Conservation (phyloP, 805 yeast genomes). For the Brettanomyces anomalus region DNA sequence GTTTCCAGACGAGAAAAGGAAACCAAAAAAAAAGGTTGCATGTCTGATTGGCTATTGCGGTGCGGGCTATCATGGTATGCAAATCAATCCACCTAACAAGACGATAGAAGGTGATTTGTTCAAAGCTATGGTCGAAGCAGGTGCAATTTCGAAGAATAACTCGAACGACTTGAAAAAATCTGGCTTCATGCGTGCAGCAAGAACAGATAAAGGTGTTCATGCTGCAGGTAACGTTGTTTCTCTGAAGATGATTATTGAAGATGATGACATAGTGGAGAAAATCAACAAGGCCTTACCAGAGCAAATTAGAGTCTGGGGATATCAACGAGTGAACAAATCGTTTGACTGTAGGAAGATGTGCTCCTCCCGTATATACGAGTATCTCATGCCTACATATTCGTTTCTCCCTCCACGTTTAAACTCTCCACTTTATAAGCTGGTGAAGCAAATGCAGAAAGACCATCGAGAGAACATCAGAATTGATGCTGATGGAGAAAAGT, state of each 20-base stretch:
- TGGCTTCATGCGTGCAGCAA: constrained; percentile 80
- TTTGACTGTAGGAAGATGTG: constrained; percentile 96
- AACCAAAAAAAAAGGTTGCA: constrained; percentile 86
- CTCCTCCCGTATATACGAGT: constrained; percentile 92
- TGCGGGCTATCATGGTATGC: constrained; percentile 96
- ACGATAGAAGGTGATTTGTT: constrained; percentile 90
- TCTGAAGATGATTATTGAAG: constrained; percentile 76
- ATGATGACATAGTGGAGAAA: constrained; percentile 59
- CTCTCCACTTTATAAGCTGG: constrained; percentile 52
- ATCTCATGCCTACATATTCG: constrained; percentile 84
- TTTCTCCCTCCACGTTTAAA: constrained; percentile 85
- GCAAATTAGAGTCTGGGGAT: constrained; percentile 89
- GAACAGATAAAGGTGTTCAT: constrained; percentile 94
- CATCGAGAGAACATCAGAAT: constrained; percentile 51
- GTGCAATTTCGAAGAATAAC: constrained; percentile 81
- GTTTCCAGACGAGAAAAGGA: constrained; percentile 43
- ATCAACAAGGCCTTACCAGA: constrained; percentile 74
- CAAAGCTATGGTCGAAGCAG: constrained; percentile 74
- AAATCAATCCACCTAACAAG: constrained; percentile 75
- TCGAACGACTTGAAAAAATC: constrained; percentile 81
- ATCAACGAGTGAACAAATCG: constrained; percentile 76
- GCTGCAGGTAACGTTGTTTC: constrained; percentile 94
- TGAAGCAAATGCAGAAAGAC: constrained; percentile 41
- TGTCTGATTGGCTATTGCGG: constrained; percentile 92
- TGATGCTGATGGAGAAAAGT: constrained; percentile 61